Evolutionary conservation across 768 basidiomycete species (phyloP), one percentile per base, ranked within the genome.

Genomic region (Rhizopogon vinicolor): DNA sequence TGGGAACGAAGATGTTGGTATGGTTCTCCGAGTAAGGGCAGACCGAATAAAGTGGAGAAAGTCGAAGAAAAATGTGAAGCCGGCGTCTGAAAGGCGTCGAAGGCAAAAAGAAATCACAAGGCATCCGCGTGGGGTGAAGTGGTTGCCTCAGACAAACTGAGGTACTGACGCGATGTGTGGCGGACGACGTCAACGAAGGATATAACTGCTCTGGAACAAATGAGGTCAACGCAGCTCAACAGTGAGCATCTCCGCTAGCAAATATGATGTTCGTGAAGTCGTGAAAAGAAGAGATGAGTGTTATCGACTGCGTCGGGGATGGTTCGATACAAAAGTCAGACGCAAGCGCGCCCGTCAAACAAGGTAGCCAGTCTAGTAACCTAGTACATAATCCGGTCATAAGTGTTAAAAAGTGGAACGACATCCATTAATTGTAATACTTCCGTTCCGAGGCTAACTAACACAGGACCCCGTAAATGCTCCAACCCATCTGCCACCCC

Each of bases 361-460:
- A 19, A 51, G 39, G 50, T 22, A 22, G 22, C 22, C 22, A 22
- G 22, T 22, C 50, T 33, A 51, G 22, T 28, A 51, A 10, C 37
- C 6, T 2, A 31, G 12, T 13, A 39, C 18, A 29, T 7, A 33
- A 28, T 18, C 29, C 29, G 29, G 49, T 39, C 25, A 25, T 25
- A 25, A 25, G 25, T 25, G 25, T 25, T 25, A 25, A 50, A 53
- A 55, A 55, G 51, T 55, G 54, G 54, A 22, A 55, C 54, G 50
- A 55, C 50, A 14, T 52, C 48, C 35, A 22, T 29, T 31, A n/a
- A 18, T 39, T 22, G 14, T 33, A 51, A 8, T 55, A 19, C 40
- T 9, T 42, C 54, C 51, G 22, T 14, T 25, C 52, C 51, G 50
- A 55, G 40, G 31, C 6, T 4, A 4, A 25, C 25, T 25, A 25